A percentile compares a stretch with the other conserved stretches of the same genome.
phyloP scores from a whole-genome alignment of 495 filamentous ascomycete genomes.

The Glarea lozoyensis region DNA sequence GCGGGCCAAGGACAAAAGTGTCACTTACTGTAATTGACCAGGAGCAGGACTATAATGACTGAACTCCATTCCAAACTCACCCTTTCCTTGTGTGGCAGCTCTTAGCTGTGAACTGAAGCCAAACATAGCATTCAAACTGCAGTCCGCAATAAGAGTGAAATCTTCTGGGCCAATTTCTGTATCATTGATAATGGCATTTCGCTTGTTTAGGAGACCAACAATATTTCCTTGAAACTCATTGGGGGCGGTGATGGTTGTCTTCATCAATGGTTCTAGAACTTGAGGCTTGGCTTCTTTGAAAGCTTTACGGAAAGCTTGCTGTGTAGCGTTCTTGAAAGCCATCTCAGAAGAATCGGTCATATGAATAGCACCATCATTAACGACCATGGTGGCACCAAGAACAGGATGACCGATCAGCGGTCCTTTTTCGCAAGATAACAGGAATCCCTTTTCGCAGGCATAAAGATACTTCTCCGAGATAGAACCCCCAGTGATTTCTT shows the following conservation, averaged over 20 bases:
- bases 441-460: slow-evolving; percentile 95
- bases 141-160: slow-evolving; percentile 90
- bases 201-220: slow-evolving; percentile 91
- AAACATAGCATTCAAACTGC: slow-evolving; percentile 93
- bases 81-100: slow-evolving; percentile 95
- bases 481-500: slow-evolving; percentile 77
- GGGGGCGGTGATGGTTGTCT: slow-evolving; percentile 89
- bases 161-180: slow-evolving; percentile 93
- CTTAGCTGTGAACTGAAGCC: slow-evolving; percentile 85
- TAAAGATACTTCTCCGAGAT: slow-evolving; percentile 96
- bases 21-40: slow-evolving; percentile 71
- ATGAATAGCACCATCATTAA: slow-evolving; percentile 97
- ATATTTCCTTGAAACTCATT: slow-evolving; percentile 98
- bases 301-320: slow-evolving; percentile 94
- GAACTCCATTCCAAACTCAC: slow-evolving; percentile 99
- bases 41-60: slow-evolving; percentile 86
- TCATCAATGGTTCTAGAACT: slow-evolving; percentile 96
- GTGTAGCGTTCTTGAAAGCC: slow-evolving; percentile 94
- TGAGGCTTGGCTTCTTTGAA: slow-evolving; percentile 70
- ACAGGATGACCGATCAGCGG: slow-evolving; percentile 91
- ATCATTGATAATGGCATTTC: slow-evolving; percentile 88
- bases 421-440: slow-evolving; percentile 74
- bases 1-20: slow-evolving; percentile 10
- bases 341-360: slow-evolving; percentile 97
- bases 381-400: slow-evolving; percentile 78